phyloP scores from a whole-genome alignment of 2,329 filamentous ascomycete species.

The Cordyceps cicadae region DNA sequence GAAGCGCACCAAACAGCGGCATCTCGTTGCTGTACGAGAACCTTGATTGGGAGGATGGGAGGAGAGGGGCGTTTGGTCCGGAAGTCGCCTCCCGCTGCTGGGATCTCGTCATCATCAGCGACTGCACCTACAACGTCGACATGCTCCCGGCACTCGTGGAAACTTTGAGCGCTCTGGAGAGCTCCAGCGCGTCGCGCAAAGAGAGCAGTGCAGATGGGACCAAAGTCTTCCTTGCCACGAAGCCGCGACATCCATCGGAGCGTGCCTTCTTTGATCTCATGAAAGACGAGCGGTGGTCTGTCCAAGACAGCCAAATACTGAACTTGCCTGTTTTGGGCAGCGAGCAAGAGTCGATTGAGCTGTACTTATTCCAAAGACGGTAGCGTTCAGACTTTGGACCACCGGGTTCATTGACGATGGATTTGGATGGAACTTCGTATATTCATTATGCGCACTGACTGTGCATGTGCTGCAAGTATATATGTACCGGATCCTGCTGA shows the following conservation, averaged over 20 bases:
- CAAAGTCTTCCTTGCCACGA: slow-evolving; percentile 46
- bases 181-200: slow-evolving; percentile 22
- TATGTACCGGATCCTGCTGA: background rate
- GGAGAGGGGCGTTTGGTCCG: slow-evolving; percentile 35
- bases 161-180: slow-evolving; percentile 43
- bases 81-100: slow-evolving; percentile 32
- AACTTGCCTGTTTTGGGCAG: slow-evolving; percentile 38
- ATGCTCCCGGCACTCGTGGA: slow-evolving; percentile 44
- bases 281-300: slow-evolving; percentile 35
- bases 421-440: background rate
- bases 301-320: slow-evolving; percentile 32
- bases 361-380: slow-evolving; percentile 42
- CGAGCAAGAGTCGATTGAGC: slow-evolving; percentile 38
- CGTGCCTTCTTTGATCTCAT: slow-evolving; percentile 40
- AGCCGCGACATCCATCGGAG: slow-evolving; percentile 48
- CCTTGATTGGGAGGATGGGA: slow-evolving; percentile 49
- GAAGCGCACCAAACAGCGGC: slow-evolving; percentile 19
- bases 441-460: background rate
- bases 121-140: slow-evolving; percentile 55
- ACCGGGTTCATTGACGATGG: background rate
- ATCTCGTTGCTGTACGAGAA: slow-evolving; percentile 38
- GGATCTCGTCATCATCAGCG: slow-evolving; percentile 48
- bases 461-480: background rate
- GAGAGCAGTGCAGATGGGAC: slow-evolving; percentile 19
- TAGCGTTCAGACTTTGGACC: background rate